A percentile compares a stretch with the other conserved stretches of the same genome.
Conservation (phyloP, 371 early-diverging fungal species). For the Rhizopus microsporus region DNA sequence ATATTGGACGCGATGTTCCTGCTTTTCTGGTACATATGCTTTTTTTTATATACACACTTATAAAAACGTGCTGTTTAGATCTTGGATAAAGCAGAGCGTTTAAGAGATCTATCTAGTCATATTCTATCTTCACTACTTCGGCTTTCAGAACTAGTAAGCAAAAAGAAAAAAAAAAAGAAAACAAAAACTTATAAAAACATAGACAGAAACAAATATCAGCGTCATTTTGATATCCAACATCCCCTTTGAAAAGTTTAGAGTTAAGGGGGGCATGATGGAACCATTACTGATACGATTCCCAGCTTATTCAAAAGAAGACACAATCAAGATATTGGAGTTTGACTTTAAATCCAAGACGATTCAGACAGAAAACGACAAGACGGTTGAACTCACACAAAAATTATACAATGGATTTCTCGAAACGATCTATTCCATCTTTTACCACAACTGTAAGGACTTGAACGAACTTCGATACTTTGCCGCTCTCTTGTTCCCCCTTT, state of each 20-base stretch:
- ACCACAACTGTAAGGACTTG: slow-evolving; percentile 77
- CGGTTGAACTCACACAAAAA: slow-evolving; percentile 49
- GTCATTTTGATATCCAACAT: slow-evolving; percentile 75
- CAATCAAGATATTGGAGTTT: slow-evolving; percentile 65
- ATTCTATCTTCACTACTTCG: slow-evolving; percentile 71
- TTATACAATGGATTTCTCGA: slow-evolving; percentile 72
- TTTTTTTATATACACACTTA: background rate
- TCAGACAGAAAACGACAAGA: slow-evolving; percentile 12
- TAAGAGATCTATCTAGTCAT: slow-evolving; percentile 71
- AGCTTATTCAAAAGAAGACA: slow-evolving; percentile 72
- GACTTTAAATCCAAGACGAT: slow-evolving; percentile 58
- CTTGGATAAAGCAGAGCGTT: slow-evolving; percentile 80
- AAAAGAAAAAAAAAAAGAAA: background rate
- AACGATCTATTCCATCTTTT: slow-evolving; percentile 75
- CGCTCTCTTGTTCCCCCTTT: slow-evolving; percentile 77
- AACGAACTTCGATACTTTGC: slow-evolving; percentile 85
- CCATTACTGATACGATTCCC: slow-evolving; percentile 71
- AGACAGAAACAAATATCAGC: slow-evolving; percentile 65
- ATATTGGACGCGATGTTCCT: slow-evolving; percentile 19
- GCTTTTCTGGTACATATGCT: slow-evolving; percentile 42
- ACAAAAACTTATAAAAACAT: background rate
- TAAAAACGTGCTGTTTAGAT: slow-evolving; percentile 37
- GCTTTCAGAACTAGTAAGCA: slow-evolving; percentile 66
- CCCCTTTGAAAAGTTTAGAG: slow-evolving; percentile 80
- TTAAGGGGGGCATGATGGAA: slow-evolving; percentile 65